A percentile compares a stretch with the other conserved stretches of the same genome.
These are phyloP conservation scores for Gilbertella persicaria DNA, from an alignment of 371 early-diverging fungal genomes.

Conservation along the genomic window DNA sequence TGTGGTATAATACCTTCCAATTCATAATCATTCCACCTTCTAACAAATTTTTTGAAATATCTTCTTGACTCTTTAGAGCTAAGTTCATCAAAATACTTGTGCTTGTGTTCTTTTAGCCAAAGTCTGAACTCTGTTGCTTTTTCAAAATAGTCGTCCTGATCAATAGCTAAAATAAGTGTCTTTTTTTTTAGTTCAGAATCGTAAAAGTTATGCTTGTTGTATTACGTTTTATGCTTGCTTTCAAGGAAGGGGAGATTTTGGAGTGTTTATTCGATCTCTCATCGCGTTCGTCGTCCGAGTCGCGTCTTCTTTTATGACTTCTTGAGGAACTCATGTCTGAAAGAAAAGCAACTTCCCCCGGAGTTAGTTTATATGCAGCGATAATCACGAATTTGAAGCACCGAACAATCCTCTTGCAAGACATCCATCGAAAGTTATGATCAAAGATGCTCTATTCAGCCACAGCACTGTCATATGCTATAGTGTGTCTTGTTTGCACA, in stretches of 20 bases:
- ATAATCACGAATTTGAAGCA: no score
- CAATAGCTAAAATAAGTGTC: constrained; percentile 39
- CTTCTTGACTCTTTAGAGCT: constrained; percentile 63
- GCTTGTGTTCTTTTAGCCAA: constrained; percentile 79
- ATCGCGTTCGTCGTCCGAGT: neutral
- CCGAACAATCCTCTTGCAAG: no score
- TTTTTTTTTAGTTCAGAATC: no score
- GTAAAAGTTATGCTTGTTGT: neutral
- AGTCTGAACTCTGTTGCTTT: constrained; percentile 78
- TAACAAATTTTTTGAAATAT: constrained; percentile 81
- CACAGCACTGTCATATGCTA: no score
- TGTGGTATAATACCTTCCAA: constrained; percentile 52
- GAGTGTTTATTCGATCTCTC: neutral
- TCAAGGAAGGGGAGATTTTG: neutral
- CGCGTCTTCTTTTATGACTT: neutral
- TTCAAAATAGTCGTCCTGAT: constrained; percentile 75
- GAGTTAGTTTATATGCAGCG: no score
- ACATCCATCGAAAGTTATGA: no score
- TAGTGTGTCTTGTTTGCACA: no score
- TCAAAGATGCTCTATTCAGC: no score
- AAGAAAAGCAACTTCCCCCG: no score
- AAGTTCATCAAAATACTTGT: constrained; percentile 75
- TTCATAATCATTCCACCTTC: constrained; percentile 70
- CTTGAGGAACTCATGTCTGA: neutral
- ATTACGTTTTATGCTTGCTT: neutral